Evolutionary conservation across 305 asterid genomes (phyloP), one percentile per base, ranked within the genome.

Genomic region (Coffea humblotiana): DNA sequence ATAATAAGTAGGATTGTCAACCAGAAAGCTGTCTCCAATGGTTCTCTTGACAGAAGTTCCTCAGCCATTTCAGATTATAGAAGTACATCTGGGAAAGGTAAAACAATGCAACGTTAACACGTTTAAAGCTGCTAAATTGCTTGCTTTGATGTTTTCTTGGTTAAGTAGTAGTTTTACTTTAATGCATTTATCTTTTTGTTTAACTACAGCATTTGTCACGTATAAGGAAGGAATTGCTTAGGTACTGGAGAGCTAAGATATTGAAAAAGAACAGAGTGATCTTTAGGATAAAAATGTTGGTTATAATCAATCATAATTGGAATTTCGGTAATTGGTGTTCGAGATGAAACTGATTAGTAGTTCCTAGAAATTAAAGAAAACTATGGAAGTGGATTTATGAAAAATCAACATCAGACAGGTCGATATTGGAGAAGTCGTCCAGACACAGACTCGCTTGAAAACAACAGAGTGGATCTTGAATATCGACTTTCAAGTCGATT

Each of bases 21-120:
- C 67, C 51, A 25, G n/a, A 74, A 68, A 5, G 70, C 58, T 8
- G 56, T 67, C 61, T 74, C 86, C 16, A 84, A 74, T 71, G 84
- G 84, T 47, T 89, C 87, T 0, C 23, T 76, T 47, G 96, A 88
- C 29, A 86, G 79, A 43, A 85, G 85, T 74, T 87, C 88, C 29
- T 89, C 94, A 6, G 82, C 88, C 16, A 82, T 87, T 78, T 90
- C 92, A 43, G 95, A 92, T 86, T 82, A 85, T 74, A 89, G 77
- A 72, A 86, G 88, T 86, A 82, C 85, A 0, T 86, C 89, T 8
- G 88, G 79, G 3, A 89, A 82, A 89, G 93, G 94, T 92, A 73
- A 73, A 4, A 40, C 43, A 12, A 19, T n/a, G 5, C 12, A 9
- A 54, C 19, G 0, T 27, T 43, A 56, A 15, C 14, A 4, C 37